Evolutionary conservation across 106 monocot species (phyloP).

Genomic region (Narthecium ossifragum): DNA sequence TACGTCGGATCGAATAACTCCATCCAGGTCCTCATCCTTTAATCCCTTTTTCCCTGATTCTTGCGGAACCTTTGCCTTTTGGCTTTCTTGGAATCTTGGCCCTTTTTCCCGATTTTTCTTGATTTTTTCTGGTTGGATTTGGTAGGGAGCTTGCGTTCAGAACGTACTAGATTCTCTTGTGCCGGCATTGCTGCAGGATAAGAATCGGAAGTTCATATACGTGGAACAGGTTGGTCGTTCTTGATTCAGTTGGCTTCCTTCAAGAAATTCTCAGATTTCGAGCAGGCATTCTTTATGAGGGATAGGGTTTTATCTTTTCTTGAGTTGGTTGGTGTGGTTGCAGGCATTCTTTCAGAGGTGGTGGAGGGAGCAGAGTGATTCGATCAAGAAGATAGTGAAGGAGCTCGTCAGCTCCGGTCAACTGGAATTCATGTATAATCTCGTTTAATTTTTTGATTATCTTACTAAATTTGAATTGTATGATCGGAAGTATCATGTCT

Average conservation of each 20-base stretch:
- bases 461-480: too few species aligned
- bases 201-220: slow-evolving; percentile 74
- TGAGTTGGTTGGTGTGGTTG: too few species aligned
- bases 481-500: too few species aligned
- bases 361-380: slow-evolving; percentile 89
- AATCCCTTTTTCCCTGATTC: neutral
- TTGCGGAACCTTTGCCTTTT: too few species aligned
- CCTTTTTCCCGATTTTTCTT: neutral
- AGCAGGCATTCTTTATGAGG: slow-evolving; percentile 91
- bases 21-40: slow-evolving; percentile 37
- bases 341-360: slow-evolving; percentile 97
- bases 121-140: neutral
- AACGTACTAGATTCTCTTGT: slow-evolving; percentile 73
- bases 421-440: slow-evolving; percentile 90
- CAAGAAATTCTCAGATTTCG: neutral
- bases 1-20: slow-evolving; percentile 79
- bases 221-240: slow-evolving; percentile 42
- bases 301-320: too few species aligned
- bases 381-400: slow-evolving; percentile 58
- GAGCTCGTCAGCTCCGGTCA: slow-evolving; percentile 70
- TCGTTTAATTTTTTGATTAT: too few species aligned
- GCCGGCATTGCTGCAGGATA: slow-evolving; percentile 49
- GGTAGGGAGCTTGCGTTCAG: slow-evolving; percentile 69
- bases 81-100: too few species aligned
- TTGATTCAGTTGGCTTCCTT: neutral